Evolutionary conservation across 1,284 basidiomycete species (phyloP), one percentile per base, ranked within the genome.

Genomic region (Pulchroboletus neoregius): DNA sequence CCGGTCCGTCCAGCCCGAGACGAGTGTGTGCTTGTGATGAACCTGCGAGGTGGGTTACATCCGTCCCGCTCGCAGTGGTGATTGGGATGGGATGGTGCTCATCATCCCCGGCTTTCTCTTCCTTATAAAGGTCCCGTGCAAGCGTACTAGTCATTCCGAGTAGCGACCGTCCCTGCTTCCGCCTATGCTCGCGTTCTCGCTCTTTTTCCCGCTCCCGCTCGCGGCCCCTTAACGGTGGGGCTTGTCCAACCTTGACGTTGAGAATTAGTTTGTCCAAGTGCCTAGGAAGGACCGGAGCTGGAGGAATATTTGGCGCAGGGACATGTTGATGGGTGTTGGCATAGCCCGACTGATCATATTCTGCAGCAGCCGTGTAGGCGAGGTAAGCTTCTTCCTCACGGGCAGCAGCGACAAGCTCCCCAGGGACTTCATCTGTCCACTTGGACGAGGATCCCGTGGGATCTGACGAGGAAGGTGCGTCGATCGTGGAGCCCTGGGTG

Each of bases 221-320:
- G n/a, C 66, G 59, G 8, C 68, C 65, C 51, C 60, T 61, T 39
- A 63, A 47, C 6, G 56, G 49, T 22, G 60, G 48, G 49, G 61
- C 42, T 51, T 68, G 63, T 56, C 61, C 68, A 58, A 63, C 41
- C 70, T 71, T 57, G 73, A 50, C 76, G 63, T 98, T 98, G 53
- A 98, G 71, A 45, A 98, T 96, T 38, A 97, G 84, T 62, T 92
- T 94, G 61, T 97, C 94, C 26, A 99, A 74, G 61, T 98, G 93
- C 2, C 94, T 75, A 0, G 95, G 95, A 38, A 98, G 76, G 2
- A 79, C 74, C 0, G 95, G 94, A 1, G 93, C 91, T 32, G 86
- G 82, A 5, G 92, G 91, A 51, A 91, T 84, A 57, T 82, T 83
- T 12, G 85, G 86, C 4, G 83, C 72, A 39, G 84, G 74, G 39